A percentile compares a stretch with the other conserved stretches of the same genome.
Conservation (phyloP, 2,329 filamentous ascomycete species). For the Juglanconis juglandina region DNA sequence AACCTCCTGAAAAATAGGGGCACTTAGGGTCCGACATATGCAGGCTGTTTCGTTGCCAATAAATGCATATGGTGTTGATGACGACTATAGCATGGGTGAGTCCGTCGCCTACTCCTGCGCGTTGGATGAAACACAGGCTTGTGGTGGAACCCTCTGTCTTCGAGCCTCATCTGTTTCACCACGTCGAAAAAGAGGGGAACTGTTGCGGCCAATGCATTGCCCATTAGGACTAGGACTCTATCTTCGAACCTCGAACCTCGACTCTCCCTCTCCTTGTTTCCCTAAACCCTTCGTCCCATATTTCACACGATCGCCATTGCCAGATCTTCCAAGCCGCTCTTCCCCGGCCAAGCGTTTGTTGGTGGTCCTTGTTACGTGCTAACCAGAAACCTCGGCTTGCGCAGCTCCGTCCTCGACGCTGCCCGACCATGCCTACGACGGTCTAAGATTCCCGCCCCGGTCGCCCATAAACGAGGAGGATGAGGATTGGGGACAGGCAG, state of each 20-base stretch:
- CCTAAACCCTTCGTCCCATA: not conserved
- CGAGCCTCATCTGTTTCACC: constrained; percentile 20
- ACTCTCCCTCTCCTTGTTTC: not conserved
- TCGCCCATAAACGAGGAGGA: constrained; percentile 52
- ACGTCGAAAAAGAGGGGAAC: constrained; percentile 17
- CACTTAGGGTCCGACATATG: not conserved
- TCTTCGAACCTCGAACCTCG: not conserved
- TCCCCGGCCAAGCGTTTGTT: not conserved
- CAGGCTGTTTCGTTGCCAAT: not conserved
- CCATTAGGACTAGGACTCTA: not conserved
- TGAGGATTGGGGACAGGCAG: constrained; percentile 50
- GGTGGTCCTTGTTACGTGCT: constrained; percentile 4
- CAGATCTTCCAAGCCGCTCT: not conserved
- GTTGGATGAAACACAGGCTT: constrained; percentile 17
- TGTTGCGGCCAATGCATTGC: not conserved
- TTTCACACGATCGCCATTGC: not conserved
- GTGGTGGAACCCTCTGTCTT: constrained; percentile 11
- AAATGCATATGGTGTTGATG: not conserved
- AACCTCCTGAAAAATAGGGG: not conserved
- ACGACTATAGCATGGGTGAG: constrained; percentile 17
- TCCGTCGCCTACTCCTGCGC: constrained; percentile 1
- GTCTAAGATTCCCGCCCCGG: constrained; percentile 49
- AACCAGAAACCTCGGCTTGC: constrained; percentile 18
- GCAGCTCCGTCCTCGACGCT: constrained; percentile 58
- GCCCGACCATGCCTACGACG: constrained; percentile 53